A percentile compares a stretch with the other conserved stretches of the same genome.
Conservation (phyloP, 2,329 filamentous ascomycete species). For the Fusarium sp. region DNA sequence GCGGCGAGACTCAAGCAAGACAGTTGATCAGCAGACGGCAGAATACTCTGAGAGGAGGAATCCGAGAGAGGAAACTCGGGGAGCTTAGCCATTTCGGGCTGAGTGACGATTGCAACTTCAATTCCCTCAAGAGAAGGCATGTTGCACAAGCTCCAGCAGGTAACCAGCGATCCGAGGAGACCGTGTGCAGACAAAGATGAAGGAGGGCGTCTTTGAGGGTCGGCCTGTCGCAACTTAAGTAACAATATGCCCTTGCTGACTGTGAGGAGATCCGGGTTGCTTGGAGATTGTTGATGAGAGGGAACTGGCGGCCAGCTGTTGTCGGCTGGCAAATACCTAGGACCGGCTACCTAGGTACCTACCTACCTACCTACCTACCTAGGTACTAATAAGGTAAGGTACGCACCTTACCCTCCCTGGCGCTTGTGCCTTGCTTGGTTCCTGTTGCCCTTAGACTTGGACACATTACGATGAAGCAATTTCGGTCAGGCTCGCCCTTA, state of each 20-base stretch:
- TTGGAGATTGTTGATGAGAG: neutral
- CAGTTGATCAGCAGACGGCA: constrained; percentile 24
- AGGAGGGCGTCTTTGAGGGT: too few species aligned
- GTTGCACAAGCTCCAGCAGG: neutral
- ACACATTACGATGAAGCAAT: neutral
- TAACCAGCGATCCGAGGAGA: neutral
- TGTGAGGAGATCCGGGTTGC: neutral
- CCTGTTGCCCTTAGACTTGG: neutral
- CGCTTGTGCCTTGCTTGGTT: neutral
- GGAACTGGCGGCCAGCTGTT: constrained; percentile 18
- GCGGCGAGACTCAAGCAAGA: constrained; percentile 32
- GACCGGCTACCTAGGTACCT: neutral
- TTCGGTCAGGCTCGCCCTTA: neutral
- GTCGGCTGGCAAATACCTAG: neutral
- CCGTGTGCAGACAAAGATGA: neutral
- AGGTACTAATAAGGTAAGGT: too few species aligned
- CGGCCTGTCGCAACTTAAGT: neutral
- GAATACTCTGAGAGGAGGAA: constrained; percentile 53
- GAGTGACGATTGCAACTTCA: constrained; percentile 55
- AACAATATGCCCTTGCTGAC: neutral
- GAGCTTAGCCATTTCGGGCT: constrained; percentile 50
- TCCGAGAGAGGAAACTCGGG: constrained; percentile 66
- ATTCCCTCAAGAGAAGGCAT: constrained; percentile 63
- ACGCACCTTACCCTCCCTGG: neutral
- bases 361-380: neutral